Evolutionary conservation across 2,329 filamentous ascomycete species (phyloP).

Genomic region (Cladosporium halotolerans): DNA sequence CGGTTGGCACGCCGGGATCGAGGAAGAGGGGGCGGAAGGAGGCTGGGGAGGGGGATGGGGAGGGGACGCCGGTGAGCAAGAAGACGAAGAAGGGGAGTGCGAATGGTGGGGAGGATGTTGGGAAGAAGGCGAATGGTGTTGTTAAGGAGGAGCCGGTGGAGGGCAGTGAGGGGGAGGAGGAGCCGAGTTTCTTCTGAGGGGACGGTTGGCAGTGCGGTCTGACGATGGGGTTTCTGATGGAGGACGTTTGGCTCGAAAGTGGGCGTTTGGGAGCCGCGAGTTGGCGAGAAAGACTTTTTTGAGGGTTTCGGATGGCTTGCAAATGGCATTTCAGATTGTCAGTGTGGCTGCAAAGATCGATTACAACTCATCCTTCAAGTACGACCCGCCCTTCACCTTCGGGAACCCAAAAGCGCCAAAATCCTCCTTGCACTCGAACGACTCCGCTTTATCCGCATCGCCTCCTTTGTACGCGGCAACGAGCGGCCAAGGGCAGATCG

Average conservation of each 20-base stretch:
- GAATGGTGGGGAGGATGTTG: not conserved
- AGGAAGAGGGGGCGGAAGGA: slow-evolving; percentile 10
- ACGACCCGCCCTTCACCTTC: not conserved
- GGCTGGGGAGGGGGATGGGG: slow-evolving; percentile 7
- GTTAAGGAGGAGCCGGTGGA: not conserved
- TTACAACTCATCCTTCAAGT: not conserved
- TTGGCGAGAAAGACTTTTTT: not conserved
- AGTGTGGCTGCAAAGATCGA: not conserved
- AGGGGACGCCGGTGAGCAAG: not conserved
- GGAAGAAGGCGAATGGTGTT: not conserved
- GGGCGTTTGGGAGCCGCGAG: not conserved
- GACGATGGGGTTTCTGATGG: not conserved
- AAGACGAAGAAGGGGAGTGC: slow-evolving; percentile 2
- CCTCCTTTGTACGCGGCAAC: slow-evolving; percentile 33
- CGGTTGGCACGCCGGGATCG: not conserved
- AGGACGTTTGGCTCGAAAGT: not conserved
- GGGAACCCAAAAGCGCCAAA: slow-evolving; percentile 12
- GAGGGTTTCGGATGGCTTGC: not conserved
- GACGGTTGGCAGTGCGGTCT: not conserved
- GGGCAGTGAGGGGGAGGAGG: not conserved
- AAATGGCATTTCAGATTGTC: not conserved
- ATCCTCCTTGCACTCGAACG: slow-evolving; percentile 18
- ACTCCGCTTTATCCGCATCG: slow-evolving; percentile 27
- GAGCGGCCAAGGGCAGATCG: slow-evolving; percentile 38
- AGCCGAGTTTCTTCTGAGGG: not conserved